Conservation (phyloP, 2,329 filamentous ascomycete genomes). For the Exophiala calicioides region DNA sequence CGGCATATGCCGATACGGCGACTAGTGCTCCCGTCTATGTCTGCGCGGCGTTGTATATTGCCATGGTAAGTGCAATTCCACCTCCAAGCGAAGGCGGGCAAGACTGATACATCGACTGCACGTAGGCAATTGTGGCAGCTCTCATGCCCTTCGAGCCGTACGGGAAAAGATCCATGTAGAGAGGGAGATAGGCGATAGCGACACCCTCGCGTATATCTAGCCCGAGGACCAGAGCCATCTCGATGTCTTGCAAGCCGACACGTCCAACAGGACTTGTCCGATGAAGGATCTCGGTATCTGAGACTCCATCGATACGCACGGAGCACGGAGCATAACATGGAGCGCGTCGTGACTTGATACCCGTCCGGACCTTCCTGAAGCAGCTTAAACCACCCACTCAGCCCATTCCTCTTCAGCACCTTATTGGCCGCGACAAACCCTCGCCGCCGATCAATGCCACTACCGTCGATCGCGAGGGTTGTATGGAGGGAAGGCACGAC, state of each 20-base stretch:
- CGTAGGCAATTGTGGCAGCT: constrained; percentile 25
- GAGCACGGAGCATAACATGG: neutral
- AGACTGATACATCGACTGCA: constrained; percentile 1
- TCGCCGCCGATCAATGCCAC: too few species aligned
- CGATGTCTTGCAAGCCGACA: too few species aligned
- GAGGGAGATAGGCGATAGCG: too few species aligned
- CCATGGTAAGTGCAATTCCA: constrained; percentile 34
- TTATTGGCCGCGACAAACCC: constrained; percentile 11
- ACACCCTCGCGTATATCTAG: too few species aligned
- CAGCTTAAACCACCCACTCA: constrained; percentile 7
- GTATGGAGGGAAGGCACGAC: too few species aligned
- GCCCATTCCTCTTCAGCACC: constrained; percentile 4
- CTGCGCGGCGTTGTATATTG: constrained; percentile 39
- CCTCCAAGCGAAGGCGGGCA: neutral
- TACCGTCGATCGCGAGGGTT: too few species aligned
- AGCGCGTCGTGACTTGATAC: neutral
- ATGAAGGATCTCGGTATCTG: too few species aligned
- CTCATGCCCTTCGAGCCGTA: constrained; percentile 32
- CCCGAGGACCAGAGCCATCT: too few species aligned
- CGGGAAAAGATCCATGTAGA: constrained; percentile 30
- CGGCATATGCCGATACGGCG: constrained; percentile 30
- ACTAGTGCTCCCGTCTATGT: constrained; percentile 42
- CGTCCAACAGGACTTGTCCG: too few species aligned
- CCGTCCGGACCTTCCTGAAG: constrained; percentile 13
- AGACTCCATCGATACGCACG: too few species aligned